phyloP scores from a whole-genome alignment of 108 stramenopile genomes.

The Nitzschia sp. region DNA sequence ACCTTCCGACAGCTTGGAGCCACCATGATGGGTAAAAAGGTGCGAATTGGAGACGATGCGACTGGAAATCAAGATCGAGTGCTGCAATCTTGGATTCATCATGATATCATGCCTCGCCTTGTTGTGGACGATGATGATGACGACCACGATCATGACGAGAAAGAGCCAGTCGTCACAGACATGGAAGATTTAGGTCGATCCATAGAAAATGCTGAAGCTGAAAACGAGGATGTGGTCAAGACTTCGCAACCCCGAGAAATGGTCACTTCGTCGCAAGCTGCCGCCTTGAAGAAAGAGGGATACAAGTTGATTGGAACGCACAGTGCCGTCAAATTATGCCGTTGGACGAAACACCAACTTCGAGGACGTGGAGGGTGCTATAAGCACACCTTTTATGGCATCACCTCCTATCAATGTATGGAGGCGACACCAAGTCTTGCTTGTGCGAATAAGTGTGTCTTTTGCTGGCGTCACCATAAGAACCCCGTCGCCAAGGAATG shows the following conservation, averaged over 20 bases:
- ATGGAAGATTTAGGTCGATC: conserved; percentile 89
- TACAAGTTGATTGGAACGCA: conserved; percentile 96
- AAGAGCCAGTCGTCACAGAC: conserved; percentile 76
- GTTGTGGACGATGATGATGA: conserved; percentile 39
- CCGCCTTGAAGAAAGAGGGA: conserved; percentile 92
- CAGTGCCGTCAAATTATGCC: conserved; percentile 95
- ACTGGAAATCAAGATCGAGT: conserved; percentile 64
- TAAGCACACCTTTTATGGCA: conserved; percentile 97
- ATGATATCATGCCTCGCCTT: conserved; percentile 36
- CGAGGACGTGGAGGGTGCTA: conserved; percentile 95
- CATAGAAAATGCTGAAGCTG: conserved; percentile 44
- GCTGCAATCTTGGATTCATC: conserved; percentile 42
- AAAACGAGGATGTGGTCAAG: conserved; percentile 17
- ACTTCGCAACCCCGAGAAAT: conserved; percentile 70
- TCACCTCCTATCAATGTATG: conserved; percentile 97
- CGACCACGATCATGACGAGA: conserved; percentile 50
- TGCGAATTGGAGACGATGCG: conserved; percentile 75
- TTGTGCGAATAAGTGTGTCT: conserved; percentile 98
- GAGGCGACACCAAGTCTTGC: conserved; percentile 94
- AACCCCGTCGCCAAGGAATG: conserved; percentile 97
- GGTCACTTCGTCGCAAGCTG: conserved; percentile 92
- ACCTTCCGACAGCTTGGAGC: conserved; percentile 68
- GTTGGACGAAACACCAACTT: conserved; percentile 98
- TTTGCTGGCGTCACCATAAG: conserved; percentile 99
- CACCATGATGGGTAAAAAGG: conserved; percentile 33